Conservation (phyloP, 345 rosid species). For the Gossypium raimondii region DNA sequence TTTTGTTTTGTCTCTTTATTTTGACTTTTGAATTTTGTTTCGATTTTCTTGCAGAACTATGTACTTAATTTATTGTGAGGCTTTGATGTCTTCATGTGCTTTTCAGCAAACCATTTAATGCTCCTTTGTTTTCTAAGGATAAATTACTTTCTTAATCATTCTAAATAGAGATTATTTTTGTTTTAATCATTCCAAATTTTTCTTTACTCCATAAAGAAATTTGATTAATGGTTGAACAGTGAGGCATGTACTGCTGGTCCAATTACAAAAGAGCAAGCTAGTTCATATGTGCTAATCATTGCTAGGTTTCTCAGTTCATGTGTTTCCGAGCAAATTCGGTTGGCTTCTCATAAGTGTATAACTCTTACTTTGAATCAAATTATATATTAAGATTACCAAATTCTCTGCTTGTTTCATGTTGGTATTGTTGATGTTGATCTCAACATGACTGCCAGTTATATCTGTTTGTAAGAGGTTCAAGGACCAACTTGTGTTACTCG, state of each 20-base stretch:
- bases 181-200: no score
- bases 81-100: no score
- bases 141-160: no score
- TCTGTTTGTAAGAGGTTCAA: conserved; percentile 71
- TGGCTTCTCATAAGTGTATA: conserved; percentile 69
- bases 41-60: no score
- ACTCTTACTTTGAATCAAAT: background rate
- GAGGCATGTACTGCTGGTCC: conserved; percentile 43
- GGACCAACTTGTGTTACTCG: conserved; percentile 56
- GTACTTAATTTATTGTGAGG: no score
- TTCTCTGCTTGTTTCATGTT: background rate
- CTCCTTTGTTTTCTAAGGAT: no score
- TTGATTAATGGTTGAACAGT: conserved; percentile 28
- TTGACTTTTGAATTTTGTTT: no score
- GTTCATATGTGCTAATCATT: conserved; percentile 31
- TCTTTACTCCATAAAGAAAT: no score
- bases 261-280: conserved; percentile 46
- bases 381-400: background rate
- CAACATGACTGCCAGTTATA: conserved; percentile 42
- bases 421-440: background rate
- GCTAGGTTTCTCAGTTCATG: conserved; percentile 62
- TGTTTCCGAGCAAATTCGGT: conserved; percentile 56
- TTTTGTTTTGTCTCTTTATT: no score
- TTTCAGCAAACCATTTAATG: no score
- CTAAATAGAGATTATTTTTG: no score